These are phyloP conservation scores for Teunomyces kruisii DNA, from an alignment of 805 yeast genomes.

Conservation along the genomic window DNA sequence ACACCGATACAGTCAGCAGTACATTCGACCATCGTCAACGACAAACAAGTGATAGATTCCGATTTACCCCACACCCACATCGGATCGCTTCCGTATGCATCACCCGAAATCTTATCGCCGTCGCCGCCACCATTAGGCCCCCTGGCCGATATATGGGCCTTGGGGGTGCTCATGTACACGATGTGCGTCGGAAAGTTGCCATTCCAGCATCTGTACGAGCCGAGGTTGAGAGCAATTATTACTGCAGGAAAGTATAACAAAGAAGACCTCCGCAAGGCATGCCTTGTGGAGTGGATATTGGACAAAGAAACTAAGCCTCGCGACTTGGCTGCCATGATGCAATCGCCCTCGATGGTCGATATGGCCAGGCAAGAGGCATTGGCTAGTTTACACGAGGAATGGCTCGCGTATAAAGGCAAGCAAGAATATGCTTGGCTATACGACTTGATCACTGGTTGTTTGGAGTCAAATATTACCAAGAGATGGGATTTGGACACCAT, in stretches of 20 bases:
- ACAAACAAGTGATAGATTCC: slow-evolving; percentile 28
- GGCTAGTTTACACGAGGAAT: slow-evolving; percentile 13
- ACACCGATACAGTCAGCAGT: slow-evolving; percentile 25
- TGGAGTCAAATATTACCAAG: slow-evolving; percentile 49
- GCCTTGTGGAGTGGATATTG: slow-evolving; percentile 31
- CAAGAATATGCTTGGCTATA: slow-evolving; percentile 28
- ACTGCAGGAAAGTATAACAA: slow-evolving; percentile 61
- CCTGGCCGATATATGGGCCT: slow-evolving; percentile 85
- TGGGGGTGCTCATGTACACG: slow-evolving; percentile 76
- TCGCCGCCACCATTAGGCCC: slow-evolving; percentile 63
- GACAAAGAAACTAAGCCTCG: slow-evolving; percentile 13
- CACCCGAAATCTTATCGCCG: slow-evolving; percentile 77
- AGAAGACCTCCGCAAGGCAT: slow-evolving; percentile 43
- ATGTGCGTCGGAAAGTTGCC: slow-evolving; percentile 75
- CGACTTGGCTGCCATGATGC: slow-evolving; percentile 6
- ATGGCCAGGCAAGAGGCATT: slow-evolving; percentile 16
- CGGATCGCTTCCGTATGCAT: slow-evolving; percentile 90
- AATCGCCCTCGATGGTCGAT: slow-evolving; percentile 18
- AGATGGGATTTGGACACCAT: slow-evolving; percentile 52
- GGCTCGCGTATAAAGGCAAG: slow-evolving; percentile 13
- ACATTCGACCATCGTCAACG: slow-evolving; percentile 4
- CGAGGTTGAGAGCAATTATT: slow-evolving; percentile 72
- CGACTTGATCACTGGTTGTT: slow-evolving; percentile 51
- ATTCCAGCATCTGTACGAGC: slow-evolving; percentile 81
- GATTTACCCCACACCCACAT: slow-evolving; percentile 65